phyloP scores from a whole-genome alignment of 352 stramenopile species.

The Plasmopara viticola region DNA sequence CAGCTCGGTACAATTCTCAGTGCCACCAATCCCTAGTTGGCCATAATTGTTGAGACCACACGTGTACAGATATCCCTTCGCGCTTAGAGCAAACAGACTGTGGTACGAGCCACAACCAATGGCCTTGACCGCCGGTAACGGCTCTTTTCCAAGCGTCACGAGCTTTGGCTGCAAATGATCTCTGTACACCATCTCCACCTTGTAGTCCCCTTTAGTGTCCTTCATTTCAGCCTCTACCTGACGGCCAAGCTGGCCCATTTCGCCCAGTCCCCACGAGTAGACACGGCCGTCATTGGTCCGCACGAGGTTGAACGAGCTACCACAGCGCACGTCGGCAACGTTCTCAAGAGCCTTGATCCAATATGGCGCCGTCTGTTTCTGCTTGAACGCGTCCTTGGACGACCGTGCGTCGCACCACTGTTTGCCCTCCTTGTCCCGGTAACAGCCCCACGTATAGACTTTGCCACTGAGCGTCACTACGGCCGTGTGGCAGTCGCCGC shows the following conservation, averaged over 20 bases:
- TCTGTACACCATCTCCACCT: conserved; percentile 62
- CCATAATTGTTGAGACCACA: conserved; percentile 96
- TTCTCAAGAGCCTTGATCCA: conserved; percentile 49
- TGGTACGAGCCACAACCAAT: conserved; percentile 89
- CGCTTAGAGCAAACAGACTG: conserved; percentile 56
- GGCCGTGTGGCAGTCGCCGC: conserved; percentile 93
- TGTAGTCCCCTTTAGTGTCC: conserved; percentile 61
- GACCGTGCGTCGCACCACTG: conserved; percentile 81
- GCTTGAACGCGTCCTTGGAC: conserved; percentile 67
- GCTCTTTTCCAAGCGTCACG: conserved; percentile 50
- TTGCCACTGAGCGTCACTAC: conserved; percentile 83
- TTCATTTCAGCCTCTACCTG: conserved; percentile 60
- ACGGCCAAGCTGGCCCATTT: conserved; percentile 83
- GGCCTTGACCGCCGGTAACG: conserved; percentile 56
- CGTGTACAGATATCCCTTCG: conserved; percentile 83
- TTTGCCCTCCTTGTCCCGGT: conserved; percentile 96
- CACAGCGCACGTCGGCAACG: conserved; percentile 78
- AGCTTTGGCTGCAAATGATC: conserved; percentile 74
- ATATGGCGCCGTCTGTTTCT: conserved; percentile 65
- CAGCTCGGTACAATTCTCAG: conserved; percentile 54
- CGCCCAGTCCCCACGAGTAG: conserved; percentile 89
- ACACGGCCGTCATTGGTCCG: conserved; percentile 82
- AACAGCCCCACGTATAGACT: conserved; percentile 93
- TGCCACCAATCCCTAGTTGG: conserved; percentile 92
- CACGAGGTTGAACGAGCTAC: conserved; percentile 80